Percentiles rank a stretch among this genome's conserved stretches.
Conservation (phyloP, 371 early-diverging fungal species). For the Actinomucor elegans region DNA sequence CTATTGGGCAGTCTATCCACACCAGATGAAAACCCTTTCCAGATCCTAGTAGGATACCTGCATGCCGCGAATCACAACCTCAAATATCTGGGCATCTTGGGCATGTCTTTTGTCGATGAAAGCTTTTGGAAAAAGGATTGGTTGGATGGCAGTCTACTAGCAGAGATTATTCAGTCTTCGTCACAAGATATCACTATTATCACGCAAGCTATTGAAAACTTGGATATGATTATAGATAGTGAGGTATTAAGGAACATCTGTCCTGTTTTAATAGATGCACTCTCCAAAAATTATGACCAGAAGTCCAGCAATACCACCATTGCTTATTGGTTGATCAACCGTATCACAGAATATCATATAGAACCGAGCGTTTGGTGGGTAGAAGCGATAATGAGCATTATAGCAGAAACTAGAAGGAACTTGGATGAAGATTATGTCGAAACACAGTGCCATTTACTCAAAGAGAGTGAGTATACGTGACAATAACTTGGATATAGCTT, state of each 20-base stretch:
- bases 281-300: slow-evolving; percentile 5
- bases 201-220: slow-evolving; percentile 20
- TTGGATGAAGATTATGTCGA: slow-evolving; percentile 23
- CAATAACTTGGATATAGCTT: slow-evolving; percentile 1
- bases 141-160: slow-evolving; percentile 25
- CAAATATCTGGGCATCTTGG: slow-evolving; percentile 45
- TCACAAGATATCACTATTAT: slow-evolving; percentile 27
- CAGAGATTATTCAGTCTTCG: slow-evolving; percentile 4
- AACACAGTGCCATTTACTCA: slow-evolving; percentile 21
- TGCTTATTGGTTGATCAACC: slow-evolving; percentile 26
- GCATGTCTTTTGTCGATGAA: slow-evolving; percentile 22
- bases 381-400: slow-evolving; percentile 7
- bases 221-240: slow-evolving; percentile 20
- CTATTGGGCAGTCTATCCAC: slow-evolving; percentile 12
- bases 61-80: slow-evolving; percentile 41
- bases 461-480: slow-evolving; percentile 11
- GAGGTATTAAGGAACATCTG: slow-evolving; percentile 3
- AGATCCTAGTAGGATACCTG: slow-evolving; percentile 29
- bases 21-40: slow-evolving; percentile 23
- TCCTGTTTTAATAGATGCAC: slow-evolving; percentile 9
- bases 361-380: slow-evolving; percentile 17
- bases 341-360: slow-evolving; percentile 12
- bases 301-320: slow-evolving; percentile 2
- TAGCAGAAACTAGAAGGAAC: slow-evolving; percentile 16
- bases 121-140: slow-evolving; percentile 37